Conservation (phyloP, 1,139 yeast genomes). For the Protomyces inundatus region DNA sequence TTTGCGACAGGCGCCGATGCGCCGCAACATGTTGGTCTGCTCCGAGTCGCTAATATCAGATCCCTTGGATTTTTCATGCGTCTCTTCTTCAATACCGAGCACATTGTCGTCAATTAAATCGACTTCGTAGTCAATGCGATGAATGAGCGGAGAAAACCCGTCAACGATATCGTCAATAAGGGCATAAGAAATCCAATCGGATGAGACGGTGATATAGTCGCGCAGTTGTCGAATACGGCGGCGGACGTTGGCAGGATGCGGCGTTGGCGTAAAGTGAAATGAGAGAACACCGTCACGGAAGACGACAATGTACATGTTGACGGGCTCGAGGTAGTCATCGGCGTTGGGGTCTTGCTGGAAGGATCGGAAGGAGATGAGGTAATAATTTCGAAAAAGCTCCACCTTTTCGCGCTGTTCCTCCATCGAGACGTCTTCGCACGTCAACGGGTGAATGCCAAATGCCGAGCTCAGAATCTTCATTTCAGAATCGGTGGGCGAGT, state of each 20-base stretch:
- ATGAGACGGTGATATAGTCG: conserved; percentile 81
- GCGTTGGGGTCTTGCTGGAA: conserved; percentile 56
- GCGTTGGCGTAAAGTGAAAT: conserved; percentile 90
- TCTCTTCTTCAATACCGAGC: conserved; percentile 50
- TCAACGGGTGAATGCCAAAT: conserved; percentile 90
- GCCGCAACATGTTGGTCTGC: conserved; percentile 69
- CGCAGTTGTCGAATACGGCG: conserved; percentile 81
- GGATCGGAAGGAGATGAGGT: conserved; percentile 87
- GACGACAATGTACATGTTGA: conserved; percentile 88
- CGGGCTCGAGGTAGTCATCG: conserved; percentile 72
- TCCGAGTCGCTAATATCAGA: conserved; percentile 42
- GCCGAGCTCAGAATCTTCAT: conserved; percentile 89
- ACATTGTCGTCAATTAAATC: conserved; percentile 89
- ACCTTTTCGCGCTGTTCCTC: conserved; percentile 96
- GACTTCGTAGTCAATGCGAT: conserved; percentile 86
- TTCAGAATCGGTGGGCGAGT: conserved; percentile 92
- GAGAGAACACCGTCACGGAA: conserved; percentile 87
- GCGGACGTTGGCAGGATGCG: conserved; percentile 92
- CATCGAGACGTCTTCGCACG: conserved; percentile 89
- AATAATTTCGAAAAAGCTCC: conserved; percentile 81
- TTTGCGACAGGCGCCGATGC: conserved; percentile 93
- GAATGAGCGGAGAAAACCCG: conserved; percentile 94
- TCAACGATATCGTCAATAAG: conserved; percentile 94
- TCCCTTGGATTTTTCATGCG: conserved; percentile 50
- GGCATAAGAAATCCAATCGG: conserved; percentile 98